Base-by-base conservation (phyloP, 768 basidiomycete genomes). In the Termitomyces heimii region DNA sequence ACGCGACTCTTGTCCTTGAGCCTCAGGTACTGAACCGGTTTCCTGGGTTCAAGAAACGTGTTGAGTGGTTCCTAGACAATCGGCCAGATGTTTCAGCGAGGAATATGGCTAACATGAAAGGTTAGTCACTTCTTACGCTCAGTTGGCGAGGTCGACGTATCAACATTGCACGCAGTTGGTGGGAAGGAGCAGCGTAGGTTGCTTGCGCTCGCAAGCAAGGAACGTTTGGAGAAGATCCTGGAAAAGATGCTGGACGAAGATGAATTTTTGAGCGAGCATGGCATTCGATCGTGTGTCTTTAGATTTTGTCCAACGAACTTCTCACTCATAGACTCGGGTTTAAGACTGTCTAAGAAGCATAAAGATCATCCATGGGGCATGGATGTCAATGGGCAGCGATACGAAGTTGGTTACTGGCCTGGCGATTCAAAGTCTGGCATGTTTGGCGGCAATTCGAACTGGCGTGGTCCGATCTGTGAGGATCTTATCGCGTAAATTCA, bases 361-460 rank as follows among this genome's bases (percentile, higher is more conserved):
- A 84, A 94, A 71, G 88, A 94, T 12, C 79, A 89, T 57, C 97
- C 97, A 4, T 99, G 92, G 91, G 89, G 88, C 6, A 97, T 98
- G 82, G 77, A 92, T 60, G 96, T 97, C 48, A 85, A 97, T 59
- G 95, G 94, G 16, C 84, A 98, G 63, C 81, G 86, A 42, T 92
- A 97, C 68, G 91, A 94, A 66, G 92, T 98, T 31, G 82, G 83
- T 34, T 99, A 98, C 72, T 98, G 97, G 97, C 96, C 97, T 1
- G 97, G 95, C 9, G 97, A 99, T 69, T 98, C 96, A 2, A 84
- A 82, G 64, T 94, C 92, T 12, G 95, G 94, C 47, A 99, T 99
- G 96, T 96, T 97, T 71, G 94, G 94, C 53, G 93, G 92, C n/a
- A 95, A 94, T 67, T 94, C 92, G n/a, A 95, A 94, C 63, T 96